Evolutionary conservation across 1,284 basidiomycete genomes (phyloP), one percentile per base, ranked within the genome.

Genomic region (Ganoderma lingzhi): DNA sequence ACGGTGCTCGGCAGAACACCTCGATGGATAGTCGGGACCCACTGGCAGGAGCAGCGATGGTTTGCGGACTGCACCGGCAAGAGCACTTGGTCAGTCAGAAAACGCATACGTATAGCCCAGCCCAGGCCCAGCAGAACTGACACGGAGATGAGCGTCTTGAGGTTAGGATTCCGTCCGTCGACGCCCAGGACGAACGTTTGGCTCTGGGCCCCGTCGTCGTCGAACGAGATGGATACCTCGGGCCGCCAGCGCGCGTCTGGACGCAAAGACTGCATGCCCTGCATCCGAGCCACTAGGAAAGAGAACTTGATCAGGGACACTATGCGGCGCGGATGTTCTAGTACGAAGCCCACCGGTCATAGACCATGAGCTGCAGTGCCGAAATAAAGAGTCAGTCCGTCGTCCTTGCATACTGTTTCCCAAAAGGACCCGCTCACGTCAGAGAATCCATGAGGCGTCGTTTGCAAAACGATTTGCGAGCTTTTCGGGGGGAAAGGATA

Each of bases 161-260:
- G 14, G 32, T 56, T 56, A 0, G 53, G 53, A 56, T 56, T 56
- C 17, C 53, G 53, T 19, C 53, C 53, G 32, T 56, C 53, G 3
- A 56, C 30, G 30, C 53, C 53, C 12, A 56, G 53, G 53, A 56
- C 30, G 30, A 56, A 56, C 15, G 2, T 35, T 15, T 56, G 53
- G 10, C 30, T 9, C 19, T 45, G 44, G 48, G 48, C n/a, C 19
- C 9, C 45, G 45, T 9, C 53, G 30, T 56, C 53, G 15, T 56
- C 53, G 30, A 56, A 56, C 53, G 53, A 56, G 53, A 56, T 8
- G 53, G 17, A 56, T 15, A 56, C 53, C 14, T 56, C 53, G 15
- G 53, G 53, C 1, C 53, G 53, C 53, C 30, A 56, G 6, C 53
- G 53, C 15, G 6, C 15, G 15, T 32, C 53, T 19, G 53, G 15